Evolutionary conservation across 1,284 basidiomycete genomes (phyloP).

Genomic region (Crocinoboletus sp.): DNA sequence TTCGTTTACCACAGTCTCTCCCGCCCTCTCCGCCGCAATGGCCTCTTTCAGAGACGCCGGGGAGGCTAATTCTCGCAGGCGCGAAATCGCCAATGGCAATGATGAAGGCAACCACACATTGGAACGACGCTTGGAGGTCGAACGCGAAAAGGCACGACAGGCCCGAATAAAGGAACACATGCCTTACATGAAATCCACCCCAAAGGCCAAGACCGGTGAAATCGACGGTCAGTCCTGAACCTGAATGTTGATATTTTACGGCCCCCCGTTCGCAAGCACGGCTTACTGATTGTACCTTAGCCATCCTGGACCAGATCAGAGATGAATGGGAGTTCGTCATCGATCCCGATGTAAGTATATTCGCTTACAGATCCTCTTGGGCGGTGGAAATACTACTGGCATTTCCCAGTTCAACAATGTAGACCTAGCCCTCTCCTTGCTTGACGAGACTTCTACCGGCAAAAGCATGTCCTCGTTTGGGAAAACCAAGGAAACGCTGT

Average conservation of each 20-base stretch:
- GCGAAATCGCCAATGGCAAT: slow-evolving; percentile 50
- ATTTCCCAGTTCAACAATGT: slow-evolving; percentile 80
- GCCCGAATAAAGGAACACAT: slow-evolving; percentile 62
- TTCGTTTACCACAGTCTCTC: slow-evolving; percentile 39
- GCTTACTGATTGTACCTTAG: slow-evolving; percentile 36
- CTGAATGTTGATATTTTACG: slow-evolving; percentile 2
- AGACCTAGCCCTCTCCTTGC: slow-evolving; percentile 81
- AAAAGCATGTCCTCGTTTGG: slow-evolving; percentile 75
- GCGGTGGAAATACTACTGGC: neutral
- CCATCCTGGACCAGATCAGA: slow-evolving; percentile 78
- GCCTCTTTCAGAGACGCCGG: slow-evolving; percentile 67
- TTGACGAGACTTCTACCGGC: slow-evolving; percentile 68
- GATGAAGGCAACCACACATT: slow-evolving; percentile 46
- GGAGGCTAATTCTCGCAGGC: slow-evolving; percentile 40
- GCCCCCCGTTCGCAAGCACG: neutral
- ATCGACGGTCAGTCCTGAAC: slow-evolving; percentile 60
- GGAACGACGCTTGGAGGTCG: slow-evolving; percentile 53
- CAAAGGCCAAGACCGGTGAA: slow-evolving; percentile 59
- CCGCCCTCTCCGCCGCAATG: slow-evolving; percentile 49
- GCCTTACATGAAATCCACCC: slow-evolving; percentile 50
- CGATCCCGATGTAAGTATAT: slow-evolving; percentile 66
- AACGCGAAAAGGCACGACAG: slow-evolving; percentile 56
- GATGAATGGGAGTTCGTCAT: slow-evolving; percentile 90
- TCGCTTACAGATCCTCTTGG: neutral
- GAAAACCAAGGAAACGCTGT: slow-evolving; percentile 69